These are phyloP conservation scores for Ilyonectria robusta DNA, from an alignment of 2,329 filamentous ascomycete genomes.

Conservation along the genomic window DNA sequence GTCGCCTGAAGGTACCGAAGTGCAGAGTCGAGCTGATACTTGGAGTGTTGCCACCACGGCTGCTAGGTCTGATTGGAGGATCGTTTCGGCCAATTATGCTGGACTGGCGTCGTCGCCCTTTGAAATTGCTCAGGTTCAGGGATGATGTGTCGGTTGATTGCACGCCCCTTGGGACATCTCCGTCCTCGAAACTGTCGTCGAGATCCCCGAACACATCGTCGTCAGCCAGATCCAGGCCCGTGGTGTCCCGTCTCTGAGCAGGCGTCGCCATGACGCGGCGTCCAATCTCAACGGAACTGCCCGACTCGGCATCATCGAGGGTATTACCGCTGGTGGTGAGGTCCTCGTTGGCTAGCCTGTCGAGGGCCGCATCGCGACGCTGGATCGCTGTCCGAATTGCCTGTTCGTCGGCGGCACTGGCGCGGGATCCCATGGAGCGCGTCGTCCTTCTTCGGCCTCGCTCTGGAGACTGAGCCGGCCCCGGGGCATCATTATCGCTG, in stretches of 20 bases:
- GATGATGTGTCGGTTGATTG: slow-evolving; percentile 62
- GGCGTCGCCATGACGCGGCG: slow-evolving; percentile 54
- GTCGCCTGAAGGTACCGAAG: slow-evolving; percentile 70
- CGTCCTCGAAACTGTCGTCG: slow-evolving; percentile 60
- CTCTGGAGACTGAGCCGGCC: slow-evolving; percentile 34
- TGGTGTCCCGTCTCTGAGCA: slow-evolving; percentile 57
- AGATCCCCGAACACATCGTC: slow-evolving; percentile 63
- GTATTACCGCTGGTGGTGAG: slow-evolving; percentile 47
- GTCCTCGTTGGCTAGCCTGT: slow-evolving; percentile 53
- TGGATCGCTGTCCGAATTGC: slow-evolving; percentile 45
- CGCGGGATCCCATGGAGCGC: slow-evolving; percentile 38
- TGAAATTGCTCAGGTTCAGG: slow-evolving; percentile 63
- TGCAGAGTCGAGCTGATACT: slow-evolving; percentile 67
- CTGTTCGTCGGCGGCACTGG: slow-evolving; percentile 45
- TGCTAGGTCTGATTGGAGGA: slow-evolving; percentile 67
- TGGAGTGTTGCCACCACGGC: slow-evolving; percentile 63
- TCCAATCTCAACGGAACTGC: slow-evolving; percentile 55
- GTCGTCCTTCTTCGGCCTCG: slow-evolving; percentile 46
- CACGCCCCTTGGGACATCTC: slow-evolving; percentile 51
- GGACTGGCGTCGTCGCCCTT: slow-evolving; percentile 62
- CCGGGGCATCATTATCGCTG: slow-evolving; percentile 34
- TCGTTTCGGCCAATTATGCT: slow-evolving; percentile 67
- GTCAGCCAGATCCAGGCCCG: slow-evolving; percentile 64
- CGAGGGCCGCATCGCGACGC: slow-evolving; percentile 55
- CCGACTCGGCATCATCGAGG: slow-evolving; percentile 48